Evolutionary conservation across 495 filamentous ascomycete genomes (phyloP), one percentile per base, ranked within the genome.

Genomic region (Tirmania nivea): DNA sequence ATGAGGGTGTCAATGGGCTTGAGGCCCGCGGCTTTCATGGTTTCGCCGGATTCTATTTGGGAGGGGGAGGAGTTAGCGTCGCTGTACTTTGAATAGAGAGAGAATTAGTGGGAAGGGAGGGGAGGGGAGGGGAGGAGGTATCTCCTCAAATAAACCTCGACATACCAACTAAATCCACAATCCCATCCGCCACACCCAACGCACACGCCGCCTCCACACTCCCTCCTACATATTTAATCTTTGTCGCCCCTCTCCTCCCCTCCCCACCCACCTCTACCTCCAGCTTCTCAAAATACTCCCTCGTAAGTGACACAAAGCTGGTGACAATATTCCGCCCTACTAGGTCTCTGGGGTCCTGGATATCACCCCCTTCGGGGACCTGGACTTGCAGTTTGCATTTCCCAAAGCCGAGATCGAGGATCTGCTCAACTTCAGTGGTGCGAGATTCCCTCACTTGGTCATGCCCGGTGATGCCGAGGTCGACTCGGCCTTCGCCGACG

Each of bases 11-110:
- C 87, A 63, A 97, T 94, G 56, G 92, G 78, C 67, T 90, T 92
- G 47, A 97, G 74, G n/a, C 92, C 92, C 35, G 89, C 89, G 2
- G 87, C 90, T 62, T 81, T 86, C 90, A 97, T 97, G 10, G 90
- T 97, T 64, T 95, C 88, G 50, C 90, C 90, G 37, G 90, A 97
- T 76, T 97, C 90, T 94, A 55, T 5, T 34, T 31, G 37, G 0
- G 4, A 6, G 39, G 7, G 10, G 47, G 17, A n/a, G 55, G 21
- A 55, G 54, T 54, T 6, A 56, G 21, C 31, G 45, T 16, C 7
- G 12, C 36, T 35, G 20, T 35, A 1, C 25, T 31, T 31, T 50
- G 25, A 34, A 34, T 34, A 19, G 49, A 45, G 17, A 45, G 39
- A 8, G 17, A 45, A 45, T 45, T 42, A 19, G 21, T 39, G 34